These are phyloP conservation scores for Orobanche coerulescens DNA, from an alignment of 257 asterid species.

Conservation along the genomic window DNA sequence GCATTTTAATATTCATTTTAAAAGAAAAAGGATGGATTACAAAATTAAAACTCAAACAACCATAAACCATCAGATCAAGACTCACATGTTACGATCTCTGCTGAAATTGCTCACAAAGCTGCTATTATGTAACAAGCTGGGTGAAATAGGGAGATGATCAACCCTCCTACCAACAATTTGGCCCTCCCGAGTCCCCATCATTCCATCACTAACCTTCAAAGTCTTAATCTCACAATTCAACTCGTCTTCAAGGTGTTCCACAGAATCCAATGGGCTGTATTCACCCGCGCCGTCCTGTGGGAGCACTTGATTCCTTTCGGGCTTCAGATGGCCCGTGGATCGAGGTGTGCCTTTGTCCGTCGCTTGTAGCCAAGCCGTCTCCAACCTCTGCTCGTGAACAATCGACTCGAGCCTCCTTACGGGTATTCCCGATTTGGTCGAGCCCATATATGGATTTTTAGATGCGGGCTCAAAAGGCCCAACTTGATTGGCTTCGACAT, in stretches of 20 bases:
- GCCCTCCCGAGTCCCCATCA: constrained; percentile 32
- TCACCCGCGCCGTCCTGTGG: constrained; percentile 60
- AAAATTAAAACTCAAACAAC: not conserved
- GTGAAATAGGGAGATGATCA: constrained; percentile 56
- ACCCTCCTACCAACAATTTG: constrained; percentile 33
- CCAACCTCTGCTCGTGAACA: constrained; percentile 73
- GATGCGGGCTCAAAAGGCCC: constrained; percentile 25
- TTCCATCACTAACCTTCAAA: constrained; percentile 44
- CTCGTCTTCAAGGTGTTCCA: constrained; percentile 67
- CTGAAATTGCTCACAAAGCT: constrained; percentile 43
- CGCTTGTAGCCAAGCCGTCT: constrained; percentile 92
- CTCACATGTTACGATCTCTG: constrained; percentile 77
- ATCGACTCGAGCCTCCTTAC: constrained; percentile 75
- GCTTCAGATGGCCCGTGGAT: constrained; percentile 47
- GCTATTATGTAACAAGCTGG: constrained; percentile 80
- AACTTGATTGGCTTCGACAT: constrained; percentile 24
- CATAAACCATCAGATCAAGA: constrained; percentile 7
- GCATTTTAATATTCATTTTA: not conserved
- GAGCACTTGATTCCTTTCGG: constrained; percentile 82
- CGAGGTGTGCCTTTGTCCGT: constrained; percentile 76
- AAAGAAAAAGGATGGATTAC: no score
- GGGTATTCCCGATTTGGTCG: constrained; percentile 41
- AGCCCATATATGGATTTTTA: constrained; percentile 30
- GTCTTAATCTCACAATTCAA: constrained; percentile 54
- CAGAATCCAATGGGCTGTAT: constrained; percentile 31